A percentile compares a stretch with the other conserved stretches of the same genome.
These are phyloP conservation scores for slime mould (Dictyostelium discoideum) DNA, from an alignment of 78 protist genomes.

Conservation along the genomic window dicty_2.7 NC_007089.4:2579501-2580000, in stretches of 20 bases:
- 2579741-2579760: background rate
- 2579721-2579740: background rate
- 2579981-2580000: constrained; percentile 18
- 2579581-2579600: too few relatives aligned
- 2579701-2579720: background rate
- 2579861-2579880: background rate
- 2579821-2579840: constrained; percentile 6
- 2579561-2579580: background rate
- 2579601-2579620: background rate
- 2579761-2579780: background rate
- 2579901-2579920: constrained; percentile 21
- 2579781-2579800: background rate
- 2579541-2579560: background rate
- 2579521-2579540: background rate
- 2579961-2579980: background rate
- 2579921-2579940: constrained; percentile 53
- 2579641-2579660: background rate
- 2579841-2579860: background rate
- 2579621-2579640: background rate
- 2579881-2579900: background rate
- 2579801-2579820: background rate
- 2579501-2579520: background rate
- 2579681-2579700: background rate
- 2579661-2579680: background rate
- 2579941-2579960: background rate